phyloP scores from a whole-genome alignment of 208 protist species.

The Trichomonas vaginalis region DNA sequence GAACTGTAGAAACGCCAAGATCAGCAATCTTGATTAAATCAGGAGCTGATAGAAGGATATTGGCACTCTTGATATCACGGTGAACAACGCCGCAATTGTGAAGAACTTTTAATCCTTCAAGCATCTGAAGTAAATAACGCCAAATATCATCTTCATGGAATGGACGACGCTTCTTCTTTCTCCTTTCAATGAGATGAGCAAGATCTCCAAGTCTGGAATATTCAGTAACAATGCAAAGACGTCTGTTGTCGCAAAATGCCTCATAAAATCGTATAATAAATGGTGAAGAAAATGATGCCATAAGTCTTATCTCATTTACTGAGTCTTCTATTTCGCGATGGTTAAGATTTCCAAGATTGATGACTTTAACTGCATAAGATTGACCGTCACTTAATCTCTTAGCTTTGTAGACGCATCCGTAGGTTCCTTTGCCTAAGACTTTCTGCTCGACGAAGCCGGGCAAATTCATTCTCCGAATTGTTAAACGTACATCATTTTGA shows the following conservation, averaged over 20 bases:
- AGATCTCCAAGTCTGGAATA: conserved; percentile 41
- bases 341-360: conserved; percentile 23
- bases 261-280: conserved; percentile 45
- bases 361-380: conserved; percentile 28
- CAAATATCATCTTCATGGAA: background rate
- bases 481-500: background rate
- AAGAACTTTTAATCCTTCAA: background rate
- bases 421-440: background rate
- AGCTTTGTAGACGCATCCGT: background rate
- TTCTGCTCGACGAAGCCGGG: background rate
- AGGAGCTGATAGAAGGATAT: background rate
- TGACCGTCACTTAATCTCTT: background rate
- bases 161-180: background rate
- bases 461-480: background rate
- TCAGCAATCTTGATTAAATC: background rate
- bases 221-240: conserved; percentile 49
- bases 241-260: conserved; percentile 44
- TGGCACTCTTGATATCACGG: conserved; percentile 1
- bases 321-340: conserved; percentile 36
- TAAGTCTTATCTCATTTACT: conserved; percentile 50
- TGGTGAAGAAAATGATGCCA: conserved; percentile 39
- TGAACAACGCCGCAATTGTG: background rate
- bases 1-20: background rate
- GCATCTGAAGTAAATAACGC: background rate
- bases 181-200: background rate